Evolutionary conservation across 2,329 filamentous ascomycete species (phyloP).

Genomic region (Verticillium klebahnii): DNA sequence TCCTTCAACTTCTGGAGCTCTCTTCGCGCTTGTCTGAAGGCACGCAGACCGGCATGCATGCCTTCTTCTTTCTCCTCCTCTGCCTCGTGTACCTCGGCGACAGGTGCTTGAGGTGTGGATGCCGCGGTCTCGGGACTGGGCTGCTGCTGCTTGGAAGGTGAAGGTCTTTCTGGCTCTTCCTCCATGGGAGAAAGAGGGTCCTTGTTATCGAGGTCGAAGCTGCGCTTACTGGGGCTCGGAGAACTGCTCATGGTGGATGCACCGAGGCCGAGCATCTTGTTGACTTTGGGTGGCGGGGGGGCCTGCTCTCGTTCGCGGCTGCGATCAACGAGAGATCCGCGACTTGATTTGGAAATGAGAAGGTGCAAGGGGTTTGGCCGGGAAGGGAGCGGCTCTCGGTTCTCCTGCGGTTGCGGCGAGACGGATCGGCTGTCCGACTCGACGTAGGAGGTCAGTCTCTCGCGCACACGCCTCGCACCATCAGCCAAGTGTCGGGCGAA

Average conservation of each 20-base stretch:
- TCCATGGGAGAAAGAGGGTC: conserved; percentile 20
- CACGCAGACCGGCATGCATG: conserved; percentile 46
- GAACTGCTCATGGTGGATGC: conserved; percentile 33
- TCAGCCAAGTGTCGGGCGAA: conserved; percentile 70
- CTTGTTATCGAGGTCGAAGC: conserved; percentile 25
- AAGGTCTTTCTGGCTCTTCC: conserved; percentile 14
- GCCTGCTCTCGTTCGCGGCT: conserved; percentile 35
- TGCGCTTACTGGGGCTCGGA: conserved; percentile 32
- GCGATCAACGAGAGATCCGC: conserved; percentile 56
- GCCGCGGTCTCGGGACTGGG: neutral
- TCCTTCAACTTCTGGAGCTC: conserved; percentile 55
- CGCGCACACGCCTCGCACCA: conserved; percentile 65
- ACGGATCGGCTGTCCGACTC: conserved; percentile 54
- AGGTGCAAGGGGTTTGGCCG: conserved; percentile 57
- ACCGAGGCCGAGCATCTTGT: conserved; percentile 58
- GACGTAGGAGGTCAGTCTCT: conserved; percentile 65
- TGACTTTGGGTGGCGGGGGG: conserved; percentile 45
- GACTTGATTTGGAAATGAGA: conserved; percentile 62
- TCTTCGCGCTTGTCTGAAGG: conserved; percentile 53
- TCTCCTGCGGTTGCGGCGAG: conserved; percentile 32
- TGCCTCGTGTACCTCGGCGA: conserved; percentile 14
- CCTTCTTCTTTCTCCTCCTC: conserved; percentile 24
- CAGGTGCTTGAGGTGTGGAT: neutral
- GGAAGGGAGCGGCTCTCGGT: conserved; percentile 25
- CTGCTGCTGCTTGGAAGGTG: neutral